These are phyloP conservation scores for Phytophthora rubi DNA, from an alignment of 352 stramenopile genomes.

Conservation along the genomic window DNA sequence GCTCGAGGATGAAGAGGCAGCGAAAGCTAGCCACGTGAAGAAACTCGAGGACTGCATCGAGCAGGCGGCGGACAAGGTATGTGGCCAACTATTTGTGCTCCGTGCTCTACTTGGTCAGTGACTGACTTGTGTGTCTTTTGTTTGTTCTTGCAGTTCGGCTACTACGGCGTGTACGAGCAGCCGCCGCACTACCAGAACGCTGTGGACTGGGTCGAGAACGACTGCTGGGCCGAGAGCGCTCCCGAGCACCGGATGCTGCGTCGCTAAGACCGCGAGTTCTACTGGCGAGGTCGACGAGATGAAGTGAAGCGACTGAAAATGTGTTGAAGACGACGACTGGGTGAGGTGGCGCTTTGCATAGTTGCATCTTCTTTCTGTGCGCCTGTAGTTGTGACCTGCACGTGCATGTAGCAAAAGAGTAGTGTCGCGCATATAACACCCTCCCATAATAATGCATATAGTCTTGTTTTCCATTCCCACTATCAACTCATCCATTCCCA, in stretches of 20 bases:
- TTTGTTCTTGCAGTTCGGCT: conserved; percentile 45
- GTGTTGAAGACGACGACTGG: conserved; percentile 10
- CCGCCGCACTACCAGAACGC: conserved; percentile 51
- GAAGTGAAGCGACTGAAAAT: conserved; percentile 13
- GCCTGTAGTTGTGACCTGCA: conserved; percentile 34
- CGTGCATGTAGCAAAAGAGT: conserved; percentile 29
- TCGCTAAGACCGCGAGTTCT: conserved; percentile 10
- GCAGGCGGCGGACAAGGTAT: conserved; percentile 55
- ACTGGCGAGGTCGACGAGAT: neutral
- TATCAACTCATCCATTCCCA: neutral
- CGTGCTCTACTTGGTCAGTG: neutral
- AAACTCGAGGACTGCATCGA: conserved; percentile 53
- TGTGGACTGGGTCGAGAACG: conserved; percentile 52
- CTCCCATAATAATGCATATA: conserved; percentile 17
- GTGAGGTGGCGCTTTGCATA: conserved; percentile 23
- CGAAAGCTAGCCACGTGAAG: conserved; percentile 31
- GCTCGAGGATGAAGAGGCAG: conserved; percentile 24
- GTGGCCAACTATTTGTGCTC: neutral
- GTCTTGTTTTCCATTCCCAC: conserved; percentile 15
- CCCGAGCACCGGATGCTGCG: conserved; percentile 17
- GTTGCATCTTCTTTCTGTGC: conserved; percentile 25
- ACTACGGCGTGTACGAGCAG: conserved; percentile 62
- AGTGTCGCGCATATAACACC: conserved; percentile 29
- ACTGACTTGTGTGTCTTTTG: conserved; percentile 6
- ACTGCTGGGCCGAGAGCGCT: conserved; percentile 32